Base-by-base conservation (phyloP, 805 yeast species). In the Wickerhamomyces kurtzmanii region DNA sequence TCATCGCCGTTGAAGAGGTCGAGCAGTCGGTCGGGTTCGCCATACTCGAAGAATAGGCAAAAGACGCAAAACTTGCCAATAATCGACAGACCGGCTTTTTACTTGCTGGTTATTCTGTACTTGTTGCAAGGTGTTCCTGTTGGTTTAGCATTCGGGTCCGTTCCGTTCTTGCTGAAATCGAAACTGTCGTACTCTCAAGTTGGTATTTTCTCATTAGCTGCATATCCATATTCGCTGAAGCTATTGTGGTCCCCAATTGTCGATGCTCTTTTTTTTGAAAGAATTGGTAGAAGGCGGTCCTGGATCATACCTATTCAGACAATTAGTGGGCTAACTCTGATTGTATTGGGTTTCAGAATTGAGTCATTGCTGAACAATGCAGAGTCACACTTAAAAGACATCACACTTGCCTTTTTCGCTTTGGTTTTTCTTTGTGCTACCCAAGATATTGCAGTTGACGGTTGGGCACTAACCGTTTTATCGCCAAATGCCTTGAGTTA, bases 391-490 rank as follows among this genome's bases (percentile, higher is more conserved):
- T 56, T 85, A 33, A 44, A 57, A 10, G 47, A 55, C 3, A 69
- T 91, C 35, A 84, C 97, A 0, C 40, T 61, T 27, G 65, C 73
- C 31, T 91, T 91, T 54, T 82, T 87, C 43, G 38, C 73, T 14
- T 59, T 91, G 33, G 91, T 91, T 18, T 71, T 89, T 32, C 63
- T 87, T 34, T 87, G 96, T 57, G 96, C 97, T 1, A 89, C 98
- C 1, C 98, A 91, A 53, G 98, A 91, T 50, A 91, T 91, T 31
- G 97, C 98, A 1, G 98, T 91, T 14, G 98, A 91, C 57, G 97
- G 98, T 8, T 91, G 98, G 98, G 96, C 97, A 0, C 59, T 91
- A 45, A 91, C 96, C 2, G 74, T 89, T 22, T 61, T 91, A 29
- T 74, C 87, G 12, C 75, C 75, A 15, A 71, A 71, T 16, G 79